phyloP scores from a whole-genome alignment of 345 rosid species.

The Salix caprea region DNA sequence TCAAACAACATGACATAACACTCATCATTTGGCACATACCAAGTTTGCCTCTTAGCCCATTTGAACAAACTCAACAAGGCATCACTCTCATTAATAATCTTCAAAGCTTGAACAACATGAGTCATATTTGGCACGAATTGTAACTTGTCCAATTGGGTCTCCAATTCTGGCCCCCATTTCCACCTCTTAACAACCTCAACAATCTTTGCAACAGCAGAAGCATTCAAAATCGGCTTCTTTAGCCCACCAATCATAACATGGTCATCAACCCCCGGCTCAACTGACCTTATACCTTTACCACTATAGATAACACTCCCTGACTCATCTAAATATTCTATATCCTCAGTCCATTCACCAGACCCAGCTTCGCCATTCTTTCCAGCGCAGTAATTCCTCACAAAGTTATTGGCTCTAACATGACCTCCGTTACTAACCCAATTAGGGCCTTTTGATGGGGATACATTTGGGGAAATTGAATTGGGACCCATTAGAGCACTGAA shows the following conservation, averaged over 20 bases:
- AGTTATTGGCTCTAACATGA: background rate
- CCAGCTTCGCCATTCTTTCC: slow-evolving; percentile 29
- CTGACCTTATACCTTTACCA: slow-evolving; percentile 82
- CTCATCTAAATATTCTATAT: slow-evolving; percentile 87
- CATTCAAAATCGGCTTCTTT: slow-evolving; percentile 72
- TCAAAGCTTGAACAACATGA: slow-evolving; percentile 70
- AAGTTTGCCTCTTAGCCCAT: slow-evolving; percentile 86
- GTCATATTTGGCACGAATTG: slow-evolving; percentile 84
- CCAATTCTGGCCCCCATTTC: slow-evolving; percentile 99
- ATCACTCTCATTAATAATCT: slow-evolving; percentile 55
- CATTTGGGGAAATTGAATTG: slow-evolving; percentile 14
- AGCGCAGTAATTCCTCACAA: slow-evolving; percentile 49
- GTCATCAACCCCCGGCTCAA: slow-evolving; percentile 81
- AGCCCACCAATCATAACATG: slow-evolving; percentile 82
- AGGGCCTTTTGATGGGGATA: slow-evolving; percentile 17
- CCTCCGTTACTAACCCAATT: background rate
- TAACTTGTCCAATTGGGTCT: slow-evolving; percentile 72
- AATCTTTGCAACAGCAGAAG: slow-evolving; percentile 79
- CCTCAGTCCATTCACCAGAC: slow-evolving; percentile 69
- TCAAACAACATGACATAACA: slow-evolving; percentile 70
- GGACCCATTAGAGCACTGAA: slow-evolving; percentile 20
- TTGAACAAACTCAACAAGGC: slow-evolving; percentile 70
- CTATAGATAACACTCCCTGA: slow-evolving; percentile 72
- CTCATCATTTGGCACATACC: slow-evolving; percentile 67
- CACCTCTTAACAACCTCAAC: slow-evolving; percentile 90